phyloP scores from a whole-genome alignment of 306 rosid species.

The Macrotyloma uniflorum region DNA sequence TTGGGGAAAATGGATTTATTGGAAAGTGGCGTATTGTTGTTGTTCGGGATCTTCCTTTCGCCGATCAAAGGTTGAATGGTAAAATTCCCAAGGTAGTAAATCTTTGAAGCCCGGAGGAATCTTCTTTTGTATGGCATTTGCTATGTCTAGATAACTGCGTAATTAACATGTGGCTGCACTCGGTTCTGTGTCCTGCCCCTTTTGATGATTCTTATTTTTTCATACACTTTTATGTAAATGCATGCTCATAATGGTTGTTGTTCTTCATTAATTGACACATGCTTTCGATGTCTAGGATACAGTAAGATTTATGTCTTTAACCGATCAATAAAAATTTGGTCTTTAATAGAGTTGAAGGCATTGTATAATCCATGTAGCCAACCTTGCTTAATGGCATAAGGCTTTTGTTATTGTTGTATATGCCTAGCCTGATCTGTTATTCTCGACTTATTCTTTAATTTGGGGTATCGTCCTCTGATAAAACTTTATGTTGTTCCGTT shows the following conservation, averaged over 20 bases:
- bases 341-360: neutral
- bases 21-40: slow-evolving; percentile 89
- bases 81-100: slow-evolving; percentile 85
- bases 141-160: neutral
- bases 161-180: slow-evolving; percentile 17
- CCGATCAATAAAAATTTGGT: neutral
- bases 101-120: neutral
- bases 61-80: slow-evolving; percentile 94
- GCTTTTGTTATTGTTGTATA: neutral
- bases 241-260: slow-evolving; percentile 8
- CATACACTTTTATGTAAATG: neutral
- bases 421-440: neutral
- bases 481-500: slow-evolving; percentile 5
- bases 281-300: slow-evolving; percentile 19
- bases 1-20: slow-evolving; percentile 70
- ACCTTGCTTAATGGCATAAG: neutral
- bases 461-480: neutral
- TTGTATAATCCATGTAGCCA: neutral
- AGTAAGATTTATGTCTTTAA: neutral
- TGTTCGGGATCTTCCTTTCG: slow-evolving; percentile 86
- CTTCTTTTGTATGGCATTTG: neutral
- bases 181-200: neutral
- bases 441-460: neutral
- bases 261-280: neutral
- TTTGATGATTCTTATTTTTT: neutral